These are phyloP conservation scores for Xerocomus minutiporus DNA, from an alignment of 1,284 basidiomycete genomes.

Conservation along the genomic window DNA sequence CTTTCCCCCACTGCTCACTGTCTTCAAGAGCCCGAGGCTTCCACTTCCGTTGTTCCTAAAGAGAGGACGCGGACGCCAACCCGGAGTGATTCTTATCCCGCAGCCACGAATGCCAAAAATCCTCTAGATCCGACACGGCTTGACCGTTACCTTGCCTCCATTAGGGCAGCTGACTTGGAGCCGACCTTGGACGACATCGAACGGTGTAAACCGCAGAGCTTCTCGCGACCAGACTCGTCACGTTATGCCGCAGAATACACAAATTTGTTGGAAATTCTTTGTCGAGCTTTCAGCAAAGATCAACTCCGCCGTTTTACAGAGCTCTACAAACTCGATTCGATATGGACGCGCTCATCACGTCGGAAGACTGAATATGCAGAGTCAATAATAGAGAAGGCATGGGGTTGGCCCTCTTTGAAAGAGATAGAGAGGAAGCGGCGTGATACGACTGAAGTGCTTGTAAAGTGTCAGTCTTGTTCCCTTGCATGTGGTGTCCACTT, in stretches of 20 bases:
- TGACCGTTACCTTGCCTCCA: slow-evolving; percentile 51
- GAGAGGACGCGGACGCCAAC: slow-evolving; percentile 4
- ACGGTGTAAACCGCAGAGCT: slow-evolving; percentile 40
- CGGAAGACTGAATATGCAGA: slow-evolving; percentile 49
- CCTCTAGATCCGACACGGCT: slow-evolving; percentile 42
- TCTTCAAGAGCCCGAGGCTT: slow-evolving; percentile 8
- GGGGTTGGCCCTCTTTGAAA: slow-evolving; percentile 62
- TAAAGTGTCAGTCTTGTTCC: slow-evolving; percentile 41
- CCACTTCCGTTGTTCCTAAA: slow-evolving; percentile 3
- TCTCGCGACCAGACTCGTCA: slow-evolving; percentile 37
- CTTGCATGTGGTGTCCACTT: slow-evolving; percentile 3
- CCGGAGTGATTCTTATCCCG: slow-evolving; percentile 1
- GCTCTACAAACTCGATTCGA: slow-evolving; percentile 41
- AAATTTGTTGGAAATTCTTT: slow-evolving; percentile 45
- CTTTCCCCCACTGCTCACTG: slow-evolving; percentile 12
- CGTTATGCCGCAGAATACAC: slow-evolving; percentile 54
- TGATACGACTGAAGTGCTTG: slow-evolving; percentile 50
- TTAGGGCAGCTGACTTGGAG: slow-evolving; percentile 41
- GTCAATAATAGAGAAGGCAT: slow-evolving; percentile 57
- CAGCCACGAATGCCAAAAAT: slow-evolving; percentile 13
- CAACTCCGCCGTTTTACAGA: slow-evolving; percentile 56
- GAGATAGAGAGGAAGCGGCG: slow-evolving; percentile 46
- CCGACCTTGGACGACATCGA: slow-evolving; percentile 56
- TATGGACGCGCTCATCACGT: slow-evolving; percentile 29
- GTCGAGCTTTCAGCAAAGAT: slow-evolving; percentile 57